These are phyloP conservation scores for Xylariaceae sp. DNA, from an alignment of 2,329 filamentous ascomycete genomes.

Conservation along the genomic window DNA sequence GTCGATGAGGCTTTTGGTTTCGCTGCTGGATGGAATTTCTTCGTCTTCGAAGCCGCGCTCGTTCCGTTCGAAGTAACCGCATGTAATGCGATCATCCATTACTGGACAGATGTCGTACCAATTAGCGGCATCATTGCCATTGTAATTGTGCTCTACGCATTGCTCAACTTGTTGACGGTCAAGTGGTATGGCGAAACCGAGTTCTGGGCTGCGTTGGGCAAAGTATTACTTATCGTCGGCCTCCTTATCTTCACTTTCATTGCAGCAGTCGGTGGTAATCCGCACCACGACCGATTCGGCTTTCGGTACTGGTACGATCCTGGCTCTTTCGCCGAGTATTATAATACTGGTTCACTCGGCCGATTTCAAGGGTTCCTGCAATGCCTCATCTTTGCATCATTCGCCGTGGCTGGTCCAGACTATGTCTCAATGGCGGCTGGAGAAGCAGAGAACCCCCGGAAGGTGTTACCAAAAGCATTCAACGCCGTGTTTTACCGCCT, in stretches of 20 bases:
- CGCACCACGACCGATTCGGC: constrained; percentile 64
- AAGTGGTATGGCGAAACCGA: constrained; percentile 74
- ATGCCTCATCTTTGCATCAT: constrained; percentile 67
- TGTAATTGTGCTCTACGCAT: constrained; percentile 47
- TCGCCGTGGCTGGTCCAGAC: constrained; percentile 59
- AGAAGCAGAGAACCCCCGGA: constrained; percentile 66
- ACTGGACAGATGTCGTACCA: constrained; percentile 58
- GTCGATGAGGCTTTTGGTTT: constrained; percentile 73
- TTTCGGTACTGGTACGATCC: constrained; percentile 66
- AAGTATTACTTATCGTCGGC: constrained; percentile 67
- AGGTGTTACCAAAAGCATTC: constrained; percentile 67
- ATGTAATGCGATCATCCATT: constrained; percentile 59
- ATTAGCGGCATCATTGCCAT: constrained; percentile 59
- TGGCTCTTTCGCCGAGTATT: constrained; percentile 65
- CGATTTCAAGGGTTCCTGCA: constrained; percentile 71
- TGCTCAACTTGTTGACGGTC: constrained; percentile 69
- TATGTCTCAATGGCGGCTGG: constrained; percentile 61
- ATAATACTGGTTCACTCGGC: constrained; percentile 62
- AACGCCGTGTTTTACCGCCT: constrained; percentile 77
- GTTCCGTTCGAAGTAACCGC: constrained; percentile 66
- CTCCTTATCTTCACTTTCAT: constrained; percentile 76
- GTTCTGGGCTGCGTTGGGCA: constrained; percentile 69
- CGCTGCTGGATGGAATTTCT: constrained; percentile 70
- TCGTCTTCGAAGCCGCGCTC: constrained; percentile 63
- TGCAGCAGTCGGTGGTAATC: constrained; percentile 79